A percentile compares a stretch with the other conserved stretches of the same genome.
phyloP scores from a whole-genome alignment of 2,329 filamentous ascomycete species.

The Pseudogymnoascus sp. region DNA sequence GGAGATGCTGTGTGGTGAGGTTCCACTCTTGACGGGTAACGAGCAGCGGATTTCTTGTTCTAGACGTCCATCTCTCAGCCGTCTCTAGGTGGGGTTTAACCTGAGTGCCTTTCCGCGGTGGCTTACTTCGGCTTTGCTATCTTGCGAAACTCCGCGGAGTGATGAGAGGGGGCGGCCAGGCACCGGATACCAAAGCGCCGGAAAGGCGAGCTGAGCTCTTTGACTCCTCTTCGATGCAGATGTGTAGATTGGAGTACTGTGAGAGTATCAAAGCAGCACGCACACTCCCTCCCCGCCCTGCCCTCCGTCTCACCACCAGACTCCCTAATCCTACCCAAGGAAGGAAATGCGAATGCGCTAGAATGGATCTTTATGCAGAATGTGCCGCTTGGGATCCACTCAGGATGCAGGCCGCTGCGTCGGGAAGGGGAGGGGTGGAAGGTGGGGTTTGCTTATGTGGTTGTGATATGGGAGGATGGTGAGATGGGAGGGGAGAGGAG shows the following conservation, averaged over 20 bases:
- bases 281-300: not conserved
- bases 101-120: not conserved
- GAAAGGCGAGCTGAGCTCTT: not conserved
- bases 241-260: not conserved
- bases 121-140: not conserved
- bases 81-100: not conserved
- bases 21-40: not conserved
- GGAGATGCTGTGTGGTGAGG: not conserved
- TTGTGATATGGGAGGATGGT: no score
- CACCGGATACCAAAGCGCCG: no score
- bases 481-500: no score
- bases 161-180: no score
- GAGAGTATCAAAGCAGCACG: not conserved
- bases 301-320: not conserved
- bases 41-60: not conserved
- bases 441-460: no score
- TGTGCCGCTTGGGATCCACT: not conserved
- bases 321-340: no score
- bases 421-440: no score
- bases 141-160: no score
- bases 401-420: not conserved
- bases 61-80: not conserved
- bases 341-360: no score
- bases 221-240: no score
- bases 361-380: not conserved